Base-by-base conservation (phyloP, 129 eudicot genomes). In the Heracleum sosnowskyi region DNA sequence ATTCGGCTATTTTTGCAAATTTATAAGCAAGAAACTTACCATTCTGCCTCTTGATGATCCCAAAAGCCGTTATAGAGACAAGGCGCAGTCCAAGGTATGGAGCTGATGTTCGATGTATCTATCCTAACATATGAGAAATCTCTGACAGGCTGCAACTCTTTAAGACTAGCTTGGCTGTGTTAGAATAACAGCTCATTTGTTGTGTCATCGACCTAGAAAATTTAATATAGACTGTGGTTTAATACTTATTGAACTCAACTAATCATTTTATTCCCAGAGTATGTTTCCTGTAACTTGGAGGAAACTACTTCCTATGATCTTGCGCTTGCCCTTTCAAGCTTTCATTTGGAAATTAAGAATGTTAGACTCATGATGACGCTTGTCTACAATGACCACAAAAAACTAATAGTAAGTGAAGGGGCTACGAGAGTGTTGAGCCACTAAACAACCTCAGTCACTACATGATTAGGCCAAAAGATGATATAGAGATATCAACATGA, bases 41-140 rank as follows among this genome's bases (percentile, higher is more conserved):
- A 10, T 63, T 63, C 34, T 63, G 36, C 70, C 84, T 68, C 53
- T 78, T 71, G 82, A 74, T 77, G 53, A 81, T 73, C 77, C 76
- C 20, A 49, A 81, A 84, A 81, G 69, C 82, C 39, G 76, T 29
- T 68, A 63, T 2, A 60, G 3, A 64, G 36, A 64, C 39, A 64
- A 34, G 20, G 70, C 2, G 33, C 26, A 11, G 69, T 62, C 69
- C 69, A 10, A 26, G 33, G 29, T 33, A 63, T 28, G 70, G 13
- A 1, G 70, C 13, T 5, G 17, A n/a, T n/a, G n/a, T n/a, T n/a
- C n/a, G n/a, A 64, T 66, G 39, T 29, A 29, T 68, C 42, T 16
- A 34, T 49, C 57, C 35, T 22, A 49, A 49, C 57, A 49, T 49
- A 17, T 18, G 57, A 49, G 57, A 49, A 49, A 49, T 49, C 57